Percentiles rank a stretch among this genome's conserved stretches.
Conservation (phyloP, 2,329 filamentous ascomycete species). For the Teratosphaeria epicoccoides region DNA sequence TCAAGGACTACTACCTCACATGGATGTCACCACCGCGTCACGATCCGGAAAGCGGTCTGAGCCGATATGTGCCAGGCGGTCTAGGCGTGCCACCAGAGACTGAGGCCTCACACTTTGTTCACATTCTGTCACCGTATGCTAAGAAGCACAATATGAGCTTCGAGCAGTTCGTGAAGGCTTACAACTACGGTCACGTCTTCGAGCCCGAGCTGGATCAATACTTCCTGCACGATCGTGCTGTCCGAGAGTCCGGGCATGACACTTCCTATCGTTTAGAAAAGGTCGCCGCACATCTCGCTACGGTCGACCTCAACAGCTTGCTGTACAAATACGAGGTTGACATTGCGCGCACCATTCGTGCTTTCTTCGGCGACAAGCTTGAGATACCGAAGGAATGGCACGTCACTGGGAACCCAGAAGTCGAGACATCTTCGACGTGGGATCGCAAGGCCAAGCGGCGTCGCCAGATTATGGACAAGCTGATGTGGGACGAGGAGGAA, state of each 20-base stretch:
- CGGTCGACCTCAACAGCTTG: slow-evolving; percentile 86
- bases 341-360: slow-evolving; percentile 77
- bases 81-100: slow-evolving; percentile 84
- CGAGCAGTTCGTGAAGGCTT: slow-evolving; percentile 74
- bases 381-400: slow-evolving; percentile 76
- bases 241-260: slow-evolving; percentile 93
- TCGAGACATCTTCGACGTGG: slow-evolving; percentile 79
- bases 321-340: slow-evolving; percentile 97
- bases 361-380: slow-evolving; percentile 71
- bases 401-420: slow-evolving; percentile 50
- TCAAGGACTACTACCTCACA: slow-evolving; percentile 90
- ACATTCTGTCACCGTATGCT: slow-evolving; percentile 70
- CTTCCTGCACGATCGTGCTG: slow-evolving; percentile 89
- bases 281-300: slow-evolving; percentile 77
- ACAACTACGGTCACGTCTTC: slow-evolving; percentile 64
- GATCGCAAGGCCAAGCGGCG: slow-evolving; percentile 77
- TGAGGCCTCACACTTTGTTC: slow-evolving; percentile 74
- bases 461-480: slow-evolving; percentile 79
- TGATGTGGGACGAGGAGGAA: slow-evolving; percentile 81
- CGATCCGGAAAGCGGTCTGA: slow-evolving; percentile 67
- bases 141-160: slow-evolving; percentile 76
- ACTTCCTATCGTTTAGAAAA: slow-evolving; percentile 89
- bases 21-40: slow-evolving; percentile 66
- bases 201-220: slow-evolving; percentile 92
- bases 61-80: slow-evolving; percentile 74